Base-by-base conservation (phyloP, 116 monocot species). In the Papilionanthe hybrid region DNA sequence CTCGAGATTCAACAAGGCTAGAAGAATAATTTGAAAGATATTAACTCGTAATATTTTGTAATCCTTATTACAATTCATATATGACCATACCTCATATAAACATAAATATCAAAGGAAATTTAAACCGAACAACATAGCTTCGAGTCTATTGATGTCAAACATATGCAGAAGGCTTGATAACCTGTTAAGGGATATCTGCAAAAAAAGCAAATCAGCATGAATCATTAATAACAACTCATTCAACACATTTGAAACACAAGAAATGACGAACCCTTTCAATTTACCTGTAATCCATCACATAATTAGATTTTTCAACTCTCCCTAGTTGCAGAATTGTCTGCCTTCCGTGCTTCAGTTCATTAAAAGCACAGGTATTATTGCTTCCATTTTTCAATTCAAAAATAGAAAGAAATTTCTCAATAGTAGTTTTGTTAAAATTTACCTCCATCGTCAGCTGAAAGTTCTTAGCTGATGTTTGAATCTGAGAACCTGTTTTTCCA, bases 111-210 rank as follows among this genome's bases (percentile, higher is more conserved):
- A 8, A 63, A 22, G 63, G 10, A 29, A 71, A 42, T 77, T 50
- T 90, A 99, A 56, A 99, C 75, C 1, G 90, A 83, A 83, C 95
- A 99, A 75, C 99, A 95, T 41, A 95, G 95, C 82, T 99, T 99
- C 1, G 99, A 91, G 75, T 93, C 95, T 30, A 99, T 93, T 13
- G 93, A 94, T 58, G 93, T 79, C 81, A 99, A 86, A 58, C 93
- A 99, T 43, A 99, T 93, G 91, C 95, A 93, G 56, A 99, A 99
- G 20, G 99, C 99, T 76, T 95, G 99, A 81, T 95, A 99, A 43
- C 90, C 95, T 43, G 95, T 99, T 83, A 99, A 75, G 8, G 95
- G 95, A 79, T 91, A 86, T 75, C 98, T 98, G 88, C 87, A 88
- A 11, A 37, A 37, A 37, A 77, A 78, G 18, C 15, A 17, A 53